Evolutionary conservation across 1,284 basidiomycete genomes (phyloP), one percentile per base, ranked within the genome.

Genomic region (Malassezia vespertilionis): DNA sequence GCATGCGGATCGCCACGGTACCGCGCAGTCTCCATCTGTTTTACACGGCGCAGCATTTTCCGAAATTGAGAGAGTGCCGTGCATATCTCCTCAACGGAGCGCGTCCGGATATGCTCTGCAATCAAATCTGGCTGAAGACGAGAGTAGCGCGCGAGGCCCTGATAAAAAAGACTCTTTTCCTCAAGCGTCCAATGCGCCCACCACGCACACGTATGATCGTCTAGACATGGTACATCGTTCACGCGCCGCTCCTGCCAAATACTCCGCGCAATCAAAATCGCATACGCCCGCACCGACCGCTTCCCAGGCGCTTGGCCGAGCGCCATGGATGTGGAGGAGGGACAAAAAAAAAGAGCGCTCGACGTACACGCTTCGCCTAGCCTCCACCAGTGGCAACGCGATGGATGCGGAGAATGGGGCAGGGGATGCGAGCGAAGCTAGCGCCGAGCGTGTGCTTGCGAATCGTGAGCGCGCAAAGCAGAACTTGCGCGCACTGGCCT

Each of bases 131-230:
- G 80, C 17, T 82, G 74, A 15, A 79, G 72, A 18, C 81, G 76
- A n/a, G 82, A 84, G 65, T 82, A 75, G 0, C 78, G 65, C 12
- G 74, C 63, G 12, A 85, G 69, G 0, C 76, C 78, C 58, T 78
- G 80, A 61, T 86, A 87, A 71, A 88, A 85, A 0, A 63, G 54
- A 11, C 78, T 73, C 58, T 83, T 83, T 62, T 88, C 84, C 6
- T 70, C 53, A 0, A 75, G 60, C 4, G 79, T 78, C 85, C 85
- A 88, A 49, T 73, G 73, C 9, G 75, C 74, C 48, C 48, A 51
- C 48, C 48, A 51, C 2, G 32, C 15, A 31, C 37, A 43, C 2
- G 14, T 18, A 5, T 22, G 20, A 1, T 35, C 23, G 5, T 4
- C 14, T 0, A 30, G 4, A 10, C 6, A 4, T 5, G 15, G 12